A percentile compares a stretch with the other conserved stretches of the same genome.
Conservation (phyloP, 192 early-diverging fungal species). For the Umbelopsis sp. region DNA sequence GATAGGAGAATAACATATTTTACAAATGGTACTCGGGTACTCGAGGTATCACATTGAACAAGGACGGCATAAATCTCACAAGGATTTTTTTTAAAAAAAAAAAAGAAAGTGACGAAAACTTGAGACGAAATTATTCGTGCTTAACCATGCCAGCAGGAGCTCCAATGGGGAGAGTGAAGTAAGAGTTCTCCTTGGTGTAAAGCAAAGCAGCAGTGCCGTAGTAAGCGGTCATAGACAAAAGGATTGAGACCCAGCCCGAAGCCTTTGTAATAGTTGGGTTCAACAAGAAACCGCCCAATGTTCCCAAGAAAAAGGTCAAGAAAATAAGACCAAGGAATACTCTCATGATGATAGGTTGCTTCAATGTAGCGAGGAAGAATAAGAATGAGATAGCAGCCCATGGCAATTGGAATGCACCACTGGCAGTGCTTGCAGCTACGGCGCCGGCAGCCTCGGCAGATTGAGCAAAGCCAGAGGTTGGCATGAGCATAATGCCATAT, state of each 20-base stretch:
- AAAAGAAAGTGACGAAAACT: neutral
- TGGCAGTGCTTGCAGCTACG: slow-evolving; percentile 4
- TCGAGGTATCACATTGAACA: neutral
- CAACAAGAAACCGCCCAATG: slow-evolving; percentile 14
- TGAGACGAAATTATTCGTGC: neutral
- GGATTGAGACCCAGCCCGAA: slow-evolving; percentile 34
- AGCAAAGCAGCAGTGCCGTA: slow-evolving; percentile 28
- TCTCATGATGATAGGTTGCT: slow-evolving; percentile 25
- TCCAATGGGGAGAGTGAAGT: slow-evolving; percentile 24
- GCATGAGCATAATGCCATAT: slow-evolving; percentile 33
- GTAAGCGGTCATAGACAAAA: slow-evolving; percentile 31
- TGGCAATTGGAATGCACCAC: slow-evolving; percentile 19
- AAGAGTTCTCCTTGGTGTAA: slow-evolving; percentile 12
- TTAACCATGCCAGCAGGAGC: neutral
- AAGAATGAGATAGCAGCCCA: slow-evolving; percentile 30
- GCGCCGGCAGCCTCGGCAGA: neutral
- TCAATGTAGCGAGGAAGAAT: slow-evolving; percentile 29
- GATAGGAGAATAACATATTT: slow-evolving; percentile 5
- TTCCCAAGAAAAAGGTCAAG: slow-evolving; percentile 27
- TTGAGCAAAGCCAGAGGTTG: slow-evolving; percentile 22
- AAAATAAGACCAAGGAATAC: slow-evolving; percentile 26
- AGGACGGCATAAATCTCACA: neutral
- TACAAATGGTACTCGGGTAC: neutral
- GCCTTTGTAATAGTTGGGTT: neutral
- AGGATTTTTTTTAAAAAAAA: neutral